These are phyloP conservation scores for Tricladium varicosporioides DNA, from an alignment of 2,329 filamentous ascomycete genomes.

Conservation along the genomic window DNA sequence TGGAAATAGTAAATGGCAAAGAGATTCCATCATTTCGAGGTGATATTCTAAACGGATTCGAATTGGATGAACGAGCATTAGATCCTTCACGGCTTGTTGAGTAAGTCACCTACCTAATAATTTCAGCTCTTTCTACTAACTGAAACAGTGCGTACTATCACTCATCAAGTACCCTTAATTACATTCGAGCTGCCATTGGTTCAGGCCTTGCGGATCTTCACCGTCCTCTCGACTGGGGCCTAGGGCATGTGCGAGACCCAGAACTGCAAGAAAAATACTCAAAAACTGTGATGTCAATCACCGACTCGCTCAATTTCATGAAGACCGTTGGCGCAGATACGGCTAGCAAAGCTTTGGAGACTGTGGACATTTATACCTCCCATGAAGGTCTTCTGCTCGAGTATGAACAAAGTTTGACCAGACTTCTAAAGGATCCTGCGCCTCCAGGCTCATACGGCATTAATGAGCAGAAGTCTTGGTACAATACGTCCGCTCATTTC, in stretches of 20 bases:
- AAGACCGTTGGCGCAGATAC: conserved; percentile 88
- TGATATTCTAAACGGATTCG: conserved; percentile 91
- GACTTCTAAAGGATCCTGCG: conserved; percentile 65
- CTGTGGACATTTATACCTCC: conserved; percentile 91
- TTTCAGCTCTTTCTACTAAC: conserved; percentile 3
- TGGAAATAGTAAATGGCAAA: conserved; percentile 75
- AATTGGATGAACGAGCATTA: conserved; percentile 69
- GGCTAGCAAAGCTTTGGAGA: conserved; percentile 72
- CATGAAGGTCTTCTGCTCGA: conserved; percentile 93
- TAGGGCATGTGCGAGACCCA: conserved; percentile 86
- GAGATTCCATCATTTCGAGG: conserved; percentile 89
- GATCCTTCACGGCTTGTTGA: conserved; percentile 81
- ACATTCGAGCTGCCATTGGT: conserved; percentile 77
- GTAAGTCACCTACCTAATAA: conserved; percentile 38
- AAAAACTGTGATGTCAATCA: conserved; percentile 79
- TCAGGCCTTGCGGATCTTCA: conserved; percentile 93
- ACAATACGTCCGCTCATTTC: conserved; percentile 94
- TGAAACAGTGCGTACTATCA: conserved; percentile 79
- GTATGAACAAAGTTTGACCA: conserved; percentile 87
- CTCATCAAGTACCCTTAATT: conserved; percentile 92
- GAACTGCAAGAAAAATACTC: conserved; percentile 83
- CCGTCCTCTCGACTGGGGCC: conserved; percentile 88
- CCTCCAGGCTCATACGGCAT: conserved; percentile 19
- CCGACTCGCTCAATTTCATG: conserved; percentile 91
- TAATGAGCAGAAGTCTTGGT: conserved; percentile 58